A percentile compares a stretch with the other conserved stretches of the same genome.
Conservation (phyloP, 2,329 filamentous ascomycete genomes). For the Chrysosporium keratinophilum region DNA sequence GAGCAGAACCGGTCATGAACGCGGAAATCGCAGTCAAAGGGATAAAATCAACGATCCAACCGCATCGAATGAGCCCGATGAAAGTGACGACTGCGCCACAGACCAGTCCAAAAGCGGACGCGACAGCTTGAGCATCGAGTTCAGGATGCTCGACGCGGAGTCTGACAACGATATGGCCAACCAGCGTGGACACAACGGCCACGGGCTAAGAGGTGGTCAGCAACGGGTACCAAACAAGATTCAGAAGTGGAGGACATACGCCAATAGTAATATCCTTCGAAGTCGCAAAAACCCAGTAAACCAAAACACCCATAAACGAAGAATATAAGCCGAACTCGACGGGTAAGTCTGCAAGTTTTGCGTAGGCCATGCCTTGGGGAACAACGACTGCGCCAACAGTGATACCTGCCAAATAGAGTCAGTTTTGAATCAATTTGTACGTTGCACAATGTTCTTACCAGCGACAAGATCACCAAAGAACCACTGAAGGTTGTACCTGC, state of each 20-base stretch:
- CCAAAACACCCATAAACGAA: conserved; percentile 86
- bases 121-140: conserved; percentile 54
- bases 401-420: conserved; percentile 40
- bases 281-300: conserved; percentile 97
- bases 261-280: conserved; percentile 98
- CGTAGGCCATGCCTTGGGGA: conserved; percentile 96
- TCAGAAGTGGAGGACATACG: conserved; percentile 41
- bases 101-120: conserved; percentile 67
- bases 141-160: conserved; percentile 48
- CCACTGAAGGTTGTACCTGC: conserved; percentile 82
- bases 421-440: neutral
- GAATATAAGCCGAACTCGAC: conserved; percentile 83
- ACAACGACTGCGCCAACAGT: conserved; percentile 73
- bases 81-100: conserved; percentile 65
- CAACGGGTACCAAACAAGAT: neutral
- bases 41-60: conserved; percentile 90
- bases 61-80: conserved; percentile 67
- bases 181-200: conserved; percentile 86
- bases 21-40: conserved; percentile 81
- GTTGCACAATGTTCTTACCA: conserved; percentile 43
- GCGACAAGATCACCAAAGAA: conserved; percentile 79
- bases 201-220: conserved; percentile 53
- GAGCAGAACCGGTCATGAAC: conserved; percentile 92
- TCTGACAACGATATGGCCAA: conserved; percentile 66
- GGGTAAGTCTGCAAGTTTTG: conserved; percentile 66